phyloP scores from a whole-genome alignment of 2,329 filamentous ascomycete genomes.

The Fusarium chaquense region DNA sequence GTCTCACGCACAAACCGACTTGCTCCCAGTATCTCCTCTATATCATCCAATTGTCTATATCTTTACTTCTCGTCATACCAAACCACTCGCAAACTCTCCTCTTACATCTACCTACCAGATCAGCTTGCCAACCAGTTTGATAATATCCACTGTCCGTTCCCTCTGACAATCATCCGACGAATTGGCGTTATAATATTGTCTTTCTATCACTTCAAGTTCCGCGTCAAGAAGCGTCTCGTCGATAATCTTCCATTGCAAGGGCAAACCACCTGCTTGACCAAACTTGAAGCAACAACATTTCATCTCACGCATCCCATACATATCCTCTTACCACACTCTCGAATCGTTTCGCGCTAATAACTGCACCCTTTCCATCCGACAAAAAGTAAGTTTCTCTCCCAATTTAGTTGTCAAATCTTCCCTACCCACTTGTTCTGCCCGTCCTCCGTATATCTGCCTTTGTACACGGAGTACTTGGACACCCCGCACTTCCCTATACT shows the following conservation, averaged over 20 bases:
- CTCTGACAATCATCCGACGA: slow-evolving; percentile 8
- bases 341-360: slow-evolving; percentile 3
- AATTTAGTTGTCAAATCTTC: slow-evolving; percentile 4
- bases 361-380: slow-evolving; percentile 10
- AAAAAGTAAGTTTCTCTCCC: slow-evolving; percentile 37
- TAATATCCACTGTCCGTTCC: not conserved
- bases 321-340: slow-evolving; percentile 1
- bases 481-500: slow-evolving; percentile 35
- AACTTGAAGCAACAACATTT: slow-evolving; percentile 7
- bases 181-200: not conserved
- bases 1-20: slow-evolving; percentile 1
- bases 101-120: not conserved
- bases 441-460: slow-evolving; percentile 24
- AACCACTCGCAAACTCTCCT: slow-evolving; percentile 1
- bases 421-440: not conserved
- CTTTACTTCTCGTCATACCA: not conserved
- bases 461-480: slow-evolving; percentile 42
- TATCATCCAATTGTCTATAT: not conserved
- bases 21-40: slow-evolving; percentile 6
- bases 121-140: not conserved
- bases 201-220: not conserved
- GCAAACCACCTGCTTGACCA: slow-evolving; percentile 4
- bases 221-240: not conserved
- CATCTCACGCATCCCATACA: slow-evolving; percentile 14
- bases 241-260: slow-evolving; percentile 8